Evolutionary conservation across 768 basidiomycete genomes (phyloP).

Genomic region (Lanmaoa rubissima): DNA sequence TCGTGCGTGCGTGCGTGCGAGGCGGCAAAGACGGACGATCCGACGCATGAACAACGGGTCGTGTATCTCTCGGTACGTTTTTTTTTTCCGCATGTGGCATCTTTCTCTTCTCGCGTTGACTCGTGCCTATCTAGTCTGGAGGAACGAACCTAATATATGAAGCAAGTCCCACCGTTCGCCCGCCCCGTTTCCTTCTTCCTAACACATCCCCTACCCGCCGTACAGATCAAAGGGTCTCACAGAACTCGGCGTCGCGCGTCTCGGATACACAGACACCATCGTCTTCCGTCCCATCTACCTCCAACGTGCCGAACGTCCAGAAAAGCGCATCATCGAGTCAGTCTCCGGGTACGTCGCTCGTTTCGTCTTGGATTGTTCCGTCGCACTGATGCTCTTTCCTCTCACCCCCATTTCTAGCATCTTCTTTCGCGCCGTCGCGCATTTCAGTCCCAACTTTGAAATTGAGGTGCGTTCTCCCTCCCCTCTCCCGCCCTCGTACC

Average conservation of each 20-base stretch:
- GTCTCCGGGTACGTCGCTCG: slow-evolving; percentile 40
- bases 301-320: slow-evolving; percentile 43
- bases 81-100: background rate
- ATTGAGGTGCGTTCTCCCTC: slow-evolving; percentile 41
- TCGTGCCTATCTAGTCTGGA: slow-evolving; percentile 35
- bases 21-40: slow-evolving; percentile 53
- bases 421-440: slow-evolving; percentile 37
- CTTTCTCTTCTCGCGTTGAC: background rate
- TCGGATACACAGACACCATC: slow-evolving; percentile 72
- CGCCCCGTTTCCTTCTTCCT: background rate
- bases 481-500: accelerated
- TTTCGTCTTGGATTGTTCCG: too few relatives aligned
- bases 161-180: slow-evolving; percentile 26
- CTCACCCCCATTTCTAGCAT: slow-evolving; percentile 24
- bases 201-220: background rate
- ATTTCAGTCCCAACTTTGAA: slow-evolving; percentile 36
- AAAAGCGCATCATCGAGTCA: slow-evolving; percentile 40
- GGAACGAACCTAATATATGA: slow-evolving; percentile 54
- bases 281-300: slow-evolving; percentile 66
- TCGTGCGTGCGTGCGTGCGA: slow-evolving; percentile 67
- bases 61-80: slow-evolving; percentile 60
- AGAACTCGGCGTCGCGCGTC: slow-evolving; percentile 59
- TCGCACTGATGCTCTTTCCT: background rate
- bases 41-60: slow-evolving; percentile 50
- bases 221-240: slow-evolving; percentile 73